Conservation (phyloP, 352 stramenopile species). For the Peronospora tabacina region DNA sequence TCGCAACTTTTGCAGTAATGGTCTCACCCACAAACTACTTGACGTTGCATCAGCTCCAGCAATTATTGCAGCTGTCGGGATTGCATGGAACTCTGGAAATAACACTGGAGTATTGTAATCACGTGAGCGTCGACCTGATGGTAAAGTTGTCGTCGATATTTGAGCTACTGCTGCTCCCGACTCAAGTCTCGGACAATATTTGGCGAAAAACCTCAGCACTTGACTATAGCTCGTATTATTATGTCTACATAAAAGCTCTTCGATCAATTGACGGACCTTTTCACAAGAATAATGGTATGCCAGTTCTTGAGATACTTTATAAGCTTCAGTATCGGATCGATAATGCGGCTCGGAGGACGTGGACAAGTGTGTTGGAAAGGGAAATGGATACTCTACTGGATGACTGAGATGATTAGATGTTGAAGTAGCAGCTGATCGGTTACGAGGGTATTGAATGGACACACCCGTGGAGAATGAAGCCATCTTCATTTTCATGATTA, state of each 20-base stretch:
- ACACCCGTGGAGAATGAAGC: conserved; percentile 48
- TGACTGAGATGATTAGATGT: not conserved
- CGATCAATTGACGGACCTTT: conserved; percentile 40
- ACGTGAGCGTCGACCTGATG: conserved; percentile 7
- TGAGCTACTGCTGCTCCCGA: not conserved
- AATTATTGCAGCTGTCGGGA: conserved; percentile 57
- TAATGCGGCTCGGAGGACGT: conserved; percentile 3
- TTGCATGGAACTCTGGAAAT: conserved; percentile 41
- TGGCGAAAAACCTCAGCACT: conserved; percentile 52
- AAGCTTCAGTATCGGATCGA: conserved; percentile 30
- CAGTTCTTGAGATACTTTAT: conserved; percentile 48
- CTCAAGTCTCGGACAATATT: conserved; percentile 28
- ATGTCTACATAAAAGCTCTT: conserved; percentile 49
- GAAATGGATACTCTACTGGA: conserved; percentile 14
- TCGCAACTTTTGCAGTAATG: conserved; percentile 56
- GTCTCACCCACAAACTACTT: conserved; percentile 68
- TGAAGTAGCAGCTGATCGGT: not conserved
- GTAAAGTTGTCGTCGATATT: not conserved
- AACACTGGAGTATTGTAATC: conserved; percentile 24
- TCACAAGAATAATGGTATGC: conserved; percentile 61
- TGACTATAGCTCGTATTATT: conserved; percentile 68
- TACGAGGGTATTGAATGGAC: conserved; percentile 38
- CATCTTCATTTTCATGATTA: conserved; percentile 28
- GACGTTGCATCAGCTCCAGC: conserved; percentile 63
- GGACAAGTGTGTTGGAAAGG: conserved; percentile 15